Conservation (phyloP, 2,329 filamentous ascomycete species). For the Fonsecaea erecta region DNA sequence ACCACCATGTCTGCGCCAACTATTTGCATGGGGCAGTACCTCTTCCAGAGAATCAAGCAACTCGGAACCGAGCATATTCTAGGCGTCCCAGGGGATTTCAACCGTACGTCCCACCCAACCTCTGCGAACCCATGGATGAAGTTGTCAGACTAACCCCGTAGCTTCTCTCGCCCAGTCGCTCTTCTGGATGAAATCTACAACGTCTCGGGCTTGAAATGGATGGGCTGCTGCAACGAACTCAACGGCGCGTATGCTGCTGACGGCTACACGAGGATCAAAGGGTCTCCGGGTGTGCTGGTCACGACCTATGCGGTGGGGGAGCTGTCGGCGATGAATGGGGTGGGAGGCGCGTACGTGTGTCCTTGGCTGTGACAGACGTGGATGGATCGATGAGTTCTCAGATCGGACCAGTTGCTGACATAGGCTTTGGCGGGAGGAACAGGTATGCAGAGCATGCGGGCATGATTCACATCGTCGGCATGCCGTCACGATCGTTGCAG, state of each 20-base stretch:
- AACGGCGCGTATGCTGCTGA: constrained; percentile 74
- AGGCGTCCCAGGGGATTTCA: constrained; percentile 56
- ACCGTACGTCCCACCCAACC: constrained; percentile 18
- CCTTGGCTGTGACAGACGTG: background rate
- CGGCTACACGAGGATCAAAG: constrained; percentile 74
- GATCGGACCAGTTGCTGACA: background rate
- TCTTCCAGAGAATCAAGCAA: constrained; percentile 55
- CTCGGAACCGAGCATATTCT: constrained; percentile 56
- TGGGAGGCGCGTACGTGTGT: constrained; percentile 42
- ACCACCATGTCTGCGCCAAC: constrained; percentile 25
- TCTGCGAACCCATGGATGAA: background rate
- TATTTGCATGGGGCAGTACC: constrained; percentile 49
- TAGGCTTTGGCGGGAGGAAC: background rate
- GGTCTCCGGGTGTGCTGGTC: constrained; percentile 55
- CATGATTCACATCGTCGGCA: constrained; percentile 65
- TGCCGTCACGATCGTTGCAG: constrained; percentile 53
- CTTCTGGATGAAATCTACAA: constrained; percentile 60
- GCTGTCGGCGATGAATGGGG: constrained; percentile 44
- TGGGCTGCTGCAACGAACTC: constrained; percentile 66
- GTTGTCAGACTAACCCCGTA: background rate
- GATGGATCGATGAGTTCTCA: background rate
- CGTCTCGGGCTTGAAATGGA: constrained; percentile 45
- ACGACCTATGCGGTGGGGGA: constrained; percentile 66
- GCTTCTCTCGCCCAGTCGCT: constrained; percentile 37
- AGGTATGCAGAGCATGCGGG: constrained; percentile 63